phyloP scores from a whole-genome alignment of 2,329 filamentous ascomycete species.

The Aschersonia sp. region DNA sequence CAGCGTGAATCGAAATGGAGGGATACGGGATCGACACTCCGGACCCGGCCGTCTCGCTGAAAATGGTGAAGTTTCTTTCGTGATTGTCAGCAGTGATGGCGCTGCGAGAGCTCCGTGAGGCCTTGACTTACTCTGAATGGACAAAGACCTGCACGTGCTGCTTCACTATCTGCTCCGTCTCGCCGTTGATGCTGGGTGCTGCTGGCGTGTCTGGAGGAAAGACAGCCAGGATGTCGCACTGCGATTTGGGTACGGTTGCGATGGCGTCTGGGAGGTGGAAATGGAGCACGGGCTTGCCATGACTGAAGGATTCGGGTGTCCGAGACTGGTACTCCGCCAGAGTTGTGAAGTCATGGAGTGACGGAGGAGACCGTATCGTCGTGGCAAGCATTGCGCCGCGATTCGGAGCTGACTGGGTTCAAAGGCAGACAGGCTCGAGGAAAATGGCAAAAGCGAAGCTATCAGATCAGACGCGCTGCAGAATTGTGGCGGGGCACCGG shows the following conservation, averaged over 20 bases:
- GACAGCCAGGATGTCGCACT: conserved; percentile 40
- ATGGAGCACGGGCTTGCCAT: conserved; percentile 57
- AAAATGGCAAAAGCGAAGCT: no score
- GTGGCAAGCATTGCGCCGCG: conserved; percentile 26
- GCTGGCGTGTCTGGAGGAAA: conserved; percentile 26
- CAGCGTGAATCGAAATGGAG: conserved; percentile 59
- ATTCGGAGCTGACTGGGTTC: background rate
- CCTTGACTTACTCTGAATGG: conserved; percentile 33
- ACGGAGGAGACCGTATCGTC: conserved; percentile 42
- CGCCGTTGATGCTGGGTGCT: conserved; percentile 13
- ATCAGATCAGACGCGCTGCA: no score
- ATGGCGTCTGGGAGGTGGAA: conserved; percentile 42
- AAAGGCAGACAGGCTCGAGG: no score
- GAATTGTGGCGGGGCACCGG: no score
- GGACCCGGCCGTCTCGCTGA: conserved; percentile 38
- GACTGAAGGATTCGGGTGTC: conserved; percentile 60
- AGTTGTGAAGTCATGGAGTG: conserved; percentile 43
- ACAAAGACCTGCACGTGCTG: conserved; percentile 42
- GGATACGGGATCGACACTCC: conserved; percentile 62
- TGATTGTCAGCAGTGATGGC: background rate
- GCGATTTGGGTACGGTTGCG: conserved; percentile 40
- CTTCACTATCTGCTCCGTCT: conserved; percentile 23
- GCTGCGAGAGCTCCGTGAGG: background rate
- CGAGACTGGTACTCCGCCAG: conserved; percentile 56
- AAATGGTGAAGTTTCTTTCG: conserved; percentile 40